These are phyloP conservation scores for Aspergillus puulaauensis DNA, from an alignment of 2,329 filamentous ascomycete species.

Conservation along the genomic window DNA sequence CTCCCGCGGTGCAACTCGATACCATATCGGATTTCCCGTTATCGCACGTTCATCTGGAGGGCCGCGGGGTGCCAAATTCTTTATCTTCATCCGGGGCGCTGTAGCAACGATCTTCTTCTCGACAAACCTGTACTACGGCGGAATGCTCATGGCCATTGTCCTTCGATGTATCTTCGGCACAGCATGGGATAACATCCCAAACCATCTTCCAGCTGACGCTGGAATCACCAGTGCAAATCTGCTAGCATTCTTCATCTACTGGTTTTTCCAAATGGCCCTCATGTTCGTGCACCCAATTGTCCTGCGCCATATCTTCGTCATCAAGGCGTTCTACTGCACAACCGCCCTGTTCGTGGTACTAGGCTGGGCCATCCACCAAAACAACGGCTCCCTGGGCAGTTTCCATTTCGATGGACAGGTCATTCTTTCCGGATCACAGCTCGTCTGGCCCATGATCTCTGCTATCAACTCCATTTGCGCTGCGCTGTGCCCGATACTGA, in stretches of 20 bases:
- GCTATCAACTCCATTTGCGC: conserved; percentile 2
- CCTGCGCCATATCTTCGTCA: not conserved
- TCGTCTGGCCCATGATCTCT: conserved; percentile 5
- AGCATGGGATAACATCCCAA: not conserved
- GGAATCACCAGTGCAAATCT: not conserved
- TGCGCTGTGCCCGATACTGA: not conserved
- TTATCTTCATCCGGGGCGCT: conserved; percentile 37
- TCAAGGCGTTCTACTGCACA: not conserved
- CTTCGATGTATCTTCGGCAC: conserved; percentile 5
- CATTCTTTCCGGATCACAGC: not conserved
- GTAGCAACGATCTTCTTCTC: conserved; percentile 31
- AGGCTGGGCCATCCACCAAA: not conserved
- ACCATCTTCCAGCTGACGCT: not conserved
- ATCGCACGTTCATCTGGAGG: conserved; percentile 42
- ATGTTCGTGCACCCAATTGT: not conserved
- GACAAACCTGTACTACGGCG: conserved; percentile 31
- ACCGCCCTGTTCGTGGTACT: conserved; percentile 2
- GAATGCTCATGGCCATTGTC: not conserved
- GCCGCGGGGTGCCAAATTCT: conserved; percentile 46
- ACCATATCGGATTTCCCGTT: conserved; percentile 45
- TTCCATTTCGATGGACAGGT: not conserved
- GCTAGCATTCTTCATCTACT: not conserved
- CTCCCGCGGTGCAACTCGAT: conserved; percentile 42
- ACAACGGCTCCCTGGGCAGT: not conserved
- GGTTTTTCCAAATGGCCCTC: not conserved